Base-by-base conservation (phyloP, 768 basidiomycete genomes). In the Hericium alpestre region DNA sequence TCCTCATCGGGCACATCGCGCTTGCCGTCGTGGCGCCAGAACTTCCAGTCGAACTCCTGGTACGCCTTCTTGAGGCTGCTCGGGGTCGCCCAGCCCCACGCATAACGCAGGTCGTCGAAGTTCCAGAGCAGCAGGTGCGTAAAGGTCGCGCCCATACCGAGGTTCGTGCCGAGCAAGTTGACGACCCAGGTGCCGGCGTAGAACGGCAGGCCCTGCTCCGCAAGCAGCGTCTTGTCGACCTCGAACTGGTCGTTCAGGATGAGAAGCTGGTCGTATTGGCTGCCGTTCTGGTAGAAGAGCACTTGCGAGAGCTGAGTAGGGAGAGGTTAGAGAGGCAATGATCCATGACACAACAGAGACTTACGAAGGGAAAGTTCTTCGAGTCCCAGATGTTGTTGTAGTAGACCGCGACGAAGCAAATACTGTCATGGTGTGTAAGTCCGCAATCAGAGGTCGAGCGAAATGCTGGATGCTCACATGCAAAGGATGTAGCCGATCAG, bases 401-500 rank as follows among this genome's bases (percentile, higher is more conserved):
- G 51, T 66, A 70, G 11, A 70, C 63, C 12, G 54, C 65, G 23
- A 60, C 55, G 41, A 67, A 67, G 25, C 62, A 62, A 37, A 67
- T 60, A 25, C 65, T 66, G 48, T 53, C 53, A 40, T 46, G 53
- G 16, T 11, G n/a, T 12, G 22, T 27, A 7, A 47, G 37, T 11
- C 49, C 57, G 5, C 12, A 15, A 18, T 32, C 23, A 60, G 51
- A 22, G 40, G 23, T 15, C 3, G 1, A 5, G 1, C 9, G 20
- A 13, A 15, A 23, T 15, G 16, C 32, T 32, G 1, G 18, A 22
- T 2, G 59, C 75, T 48, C 54, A 81, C 79, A 78, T 74, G 76
- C 76, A 82, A 12, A 82, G 63, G 15, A 76, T 65, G 12, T 75
- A 75, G 1, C 81, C 82, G 20, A 75, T 65, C 53, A 80, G 75